A percentile compares a stretch with the other conserved stretches of the same genome.
Conservation (phyloP, 345 rosid species). For the Populus euphratica region DNA sequence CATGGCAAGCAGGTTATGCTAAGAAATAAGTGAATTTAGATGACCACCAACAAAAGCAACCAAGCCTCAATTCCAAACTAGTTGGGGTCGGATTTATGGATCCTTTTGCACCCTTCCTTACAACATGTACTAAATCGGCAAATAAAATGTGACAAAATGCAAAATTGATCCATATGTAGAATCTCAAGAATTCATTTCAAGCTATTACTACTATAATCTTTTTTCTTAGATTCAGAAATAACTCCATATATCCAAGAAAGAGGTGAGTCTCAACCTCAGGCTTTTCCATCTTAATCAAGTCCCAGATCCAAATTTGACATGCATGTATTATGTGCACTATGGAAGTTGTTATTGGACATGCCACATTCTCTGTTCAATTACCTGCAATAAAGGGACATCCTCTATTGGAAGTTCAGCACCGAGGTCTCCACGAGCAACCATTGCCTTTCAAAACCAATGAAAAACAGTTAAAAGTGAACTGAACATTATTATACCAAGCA, state of each 20-base stretch:
- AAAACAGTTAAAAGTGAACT: constrained; percentile 2
- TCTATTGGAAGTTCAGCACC: constrained; percentile 99
- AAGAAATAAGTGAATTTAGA: not conserved
- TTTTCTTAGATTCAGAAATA: not conserved
- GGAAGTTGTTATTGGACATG: not conserved
- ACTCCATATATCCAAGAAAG: not conserved
- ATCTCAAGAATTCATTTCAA: not conserved
- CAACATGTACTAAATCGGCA: not conserved
- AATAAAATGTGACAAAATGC: not conserved
- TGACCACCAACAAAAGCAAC: not conserved
- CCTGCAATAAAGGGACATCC: constrained; percentile 95
- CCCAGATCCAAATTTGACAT: not conserved
- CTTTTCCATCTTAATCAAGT: not conserved
- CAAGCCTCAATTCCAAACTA: not conserved
- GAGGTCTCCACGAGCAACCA: constrained; percentile 99
- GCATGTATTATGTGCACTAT: not conserved
- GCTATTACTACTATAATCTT: not conserved
- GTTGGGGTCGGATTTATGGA: not conserved
- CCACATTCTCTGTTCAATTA: constrained; percentile 17
- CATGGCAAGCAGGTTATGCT: not conserved
- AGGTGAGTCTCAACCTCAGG: not conserved
- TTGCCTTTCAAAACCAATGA: constrained; percentile 50
- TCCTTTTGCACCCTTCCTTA: not conserved
- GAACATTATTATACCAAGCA: not conserved
- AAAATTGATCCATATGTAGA: not conserved